phyloP scores from a whole-genome alignment of 768 basidiomycete species.

The Leccinellum rugosiceps region DNA sequence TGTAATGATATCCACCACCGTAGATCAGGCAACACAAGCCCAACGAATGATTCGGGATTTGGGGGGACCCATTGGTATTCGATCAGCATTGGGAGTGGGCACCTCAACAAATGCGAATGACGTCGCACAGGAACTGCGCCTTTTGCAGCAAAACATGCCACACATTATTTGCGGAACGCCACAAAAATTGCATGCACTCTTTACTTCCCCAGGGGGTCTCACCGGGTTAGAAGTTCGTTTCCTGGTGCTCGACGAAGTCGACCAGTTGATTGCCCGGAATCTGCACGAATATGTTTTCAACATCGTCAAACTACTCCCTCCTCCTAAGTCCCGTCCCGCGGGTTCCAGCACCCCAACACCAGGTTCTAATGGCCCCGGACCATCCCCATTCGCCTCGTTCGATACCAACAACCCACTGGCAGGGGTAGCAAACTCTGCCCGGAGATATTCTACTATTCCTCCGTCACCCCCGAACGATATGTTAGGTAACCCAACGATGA shows the following conservation, averaged over 20 bases:
- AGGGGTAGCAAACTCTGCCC: slow-evolving; percentile 38
- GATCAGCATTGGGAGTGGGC: slow-evolving; percentile 86
- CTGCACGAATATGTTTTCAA: slow-evolving; percentile 93
- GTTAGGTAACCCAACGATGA: slow-evolving; percentile 31
- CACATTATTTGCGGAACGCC: slow-evolving; percentile 97
- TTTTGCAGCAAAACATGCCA: slow-evolving; percentile 87
- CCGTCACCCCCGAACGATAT: slow-evolving; percentile 43
- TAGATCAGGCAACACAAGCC: slow-evolving; percentile 97
- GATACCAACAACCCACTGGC: slow-evolving; percentile 39
- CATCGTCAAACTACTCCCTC: slow-evolving; percentile 90
- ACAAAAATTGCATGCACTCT: slow-evolving; percentile 91
- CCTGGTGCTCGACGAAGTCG: slow-evolving; percentile 95
- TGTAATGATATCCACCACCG: slow-evolving; percentile 95
- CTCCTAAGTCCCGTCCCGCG: slow-evolving; percentile 67
- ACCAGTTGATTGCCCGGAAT: slow-evolving; percentile 96
- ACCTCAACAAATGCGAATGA: slow-evolving; percentile 60
- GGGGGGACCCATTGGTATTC: slow-evolving; percentile 88
- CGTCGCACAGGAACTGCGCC: slow-evolving; percentile 70
- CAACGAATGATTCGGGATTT: slow-evolving; percentile 93
- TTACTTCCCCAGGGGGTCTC: slow-evolving; percentile 76
- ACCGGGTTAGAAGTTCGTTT: slow-evolving; percentile 84
- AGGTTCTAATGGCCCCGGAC: slow-evolving; percentile 31
- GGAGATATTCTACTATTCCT: slow-evolving; percentile 59
- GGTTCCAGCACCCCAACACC: slow-evolving; percentile 36
- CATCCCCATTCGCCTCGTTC: slow-evolving; percentile 44